These are phyloP conservation scores for Ophiostoma angusticollis DNA, from an alignment of 2,329 filamentous ascomycete species.

Conservation along the genomic window DNA sequence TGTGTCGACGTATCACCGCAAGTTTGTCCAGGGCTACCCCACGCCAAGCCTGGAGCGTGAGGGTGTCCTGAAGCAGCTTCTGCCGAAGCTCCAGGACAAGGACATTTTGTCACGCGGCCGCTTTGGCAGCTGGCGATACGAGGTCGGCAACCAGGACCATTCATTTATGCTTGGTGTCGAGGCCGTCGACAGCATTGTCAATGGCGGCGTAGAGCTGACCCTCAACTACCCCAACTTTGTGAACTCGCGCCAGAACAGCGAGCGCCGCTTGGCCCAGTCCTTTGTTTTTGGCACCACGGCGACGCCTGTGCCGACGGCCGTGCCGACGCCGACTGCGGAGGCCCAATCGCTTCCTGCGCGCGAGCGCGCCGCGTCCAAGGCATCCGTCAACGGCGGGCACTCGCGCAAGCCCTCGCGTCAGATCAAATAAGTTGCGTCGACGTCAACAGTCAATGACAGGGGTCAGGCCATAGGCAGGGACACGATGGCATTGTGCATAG, in stretches of 20 bases:
- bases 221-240: constrained; percentile 97
- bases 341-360: constrained; percentile 25
- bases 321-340: background rate
- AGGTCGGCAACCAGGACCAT: constrained; percentile 91
- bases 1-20: constrained; percentile 93
- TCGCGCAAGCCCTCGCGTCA: constrained; percentile 17
- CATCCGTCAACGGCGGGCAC: constrained; percentile 18
- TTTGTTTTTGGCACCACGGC: constrained; percentile 27
- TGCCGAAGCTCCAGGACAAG: constrained; percentile 82
- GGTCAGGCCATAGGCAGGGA: too few species aligned
- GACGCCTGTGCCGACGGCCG: constrained; percentile 19
- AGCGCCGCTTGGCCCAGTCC: constrained; percentile 45
- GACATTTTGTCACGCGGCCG: constrained; percentile 92
- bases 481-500: too few species aligned
- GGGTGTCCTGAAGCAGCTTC: constrained; percentile 79
- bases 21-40: constrained; percentile 96
- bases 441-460: too few species aligned
- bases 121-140: constrained; percentile 97
- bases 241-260: constrained; percentile 59
- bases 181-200: constrained; percentile 80
- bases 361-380: constrained; percentile 22
- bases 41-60: constrained; percentile 92
- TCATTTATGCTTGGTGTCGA: constrained; percentile 96
- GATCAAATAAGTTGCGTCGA: background rate
- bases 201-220: constrained; percentile 79